Evolutionary conservation across 225 moss, liverwort and hornwort genomes (phyloP).

Genomic region (Pleurozium schreberi): DNA sequence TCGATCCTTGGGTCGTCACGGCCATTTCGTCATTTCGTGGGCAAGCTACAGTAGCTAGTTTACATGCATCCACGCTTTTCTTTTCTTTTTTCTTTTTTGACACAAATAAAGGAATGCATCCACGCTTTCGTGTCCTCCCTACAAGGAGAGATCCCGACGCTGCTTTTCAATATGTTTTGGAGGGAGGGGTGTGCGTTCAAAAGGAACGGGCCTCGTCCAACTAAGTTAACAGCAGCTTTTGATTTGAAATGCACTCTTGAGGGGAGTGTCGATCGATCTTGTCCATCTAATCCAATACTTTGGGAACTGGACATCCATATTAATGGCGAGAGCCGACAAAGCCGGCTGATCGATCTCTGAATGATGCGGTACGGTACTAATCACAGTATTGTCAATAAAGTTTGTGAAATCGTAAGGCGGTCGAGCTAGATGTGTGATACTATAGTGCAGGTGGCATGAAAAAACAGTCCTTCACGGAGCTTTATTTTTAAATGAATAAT

Average conservation of each 20-base stretch:
- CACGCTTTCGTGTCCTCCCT: not conserved
- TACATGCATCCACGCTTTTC: not conserved
- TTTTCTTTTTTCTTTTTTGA: no score
- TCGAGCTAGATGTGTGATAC: not conserved
- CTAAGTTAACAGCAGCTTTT: not conserved
- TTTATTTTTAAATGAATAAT: not conserved
- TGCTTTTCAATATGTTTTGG: not conserved
- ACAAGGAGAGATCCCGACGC: not conserved
- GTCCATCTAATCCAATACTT: no score
- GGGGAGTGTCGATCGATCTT: no score
- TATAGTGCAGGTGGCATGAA: not conserved
- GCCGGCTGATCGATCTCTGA: not conserved
- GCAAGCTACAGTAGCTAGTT: not conserved
- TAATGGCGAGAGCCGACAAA: not conserved
- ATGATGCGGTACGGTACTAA: not conserved
- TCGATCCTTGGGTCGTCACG: not conserved
- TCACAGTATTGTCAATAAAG: not conserved
- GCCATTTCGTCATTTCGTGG: not conserved
- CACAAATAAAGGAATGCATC: no score
- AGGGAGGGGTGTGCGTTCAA: not conserved
- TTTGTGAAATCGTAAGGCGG: not conserved
- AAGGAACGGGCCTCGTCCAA: not conserved
- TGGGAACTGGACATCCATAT: not conserved
- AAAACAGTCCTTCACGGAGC: not conserved
- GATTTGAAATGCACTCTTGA: not conserved